Percentiles rank a stretch among this genome's conserved stretches.
These are phyloP conservation scores for Colletotrichum orchidophilum DNA, from an alignment of 2,329 filamentous ascomycete genomes.

Conservation along the genomic window DNA sequence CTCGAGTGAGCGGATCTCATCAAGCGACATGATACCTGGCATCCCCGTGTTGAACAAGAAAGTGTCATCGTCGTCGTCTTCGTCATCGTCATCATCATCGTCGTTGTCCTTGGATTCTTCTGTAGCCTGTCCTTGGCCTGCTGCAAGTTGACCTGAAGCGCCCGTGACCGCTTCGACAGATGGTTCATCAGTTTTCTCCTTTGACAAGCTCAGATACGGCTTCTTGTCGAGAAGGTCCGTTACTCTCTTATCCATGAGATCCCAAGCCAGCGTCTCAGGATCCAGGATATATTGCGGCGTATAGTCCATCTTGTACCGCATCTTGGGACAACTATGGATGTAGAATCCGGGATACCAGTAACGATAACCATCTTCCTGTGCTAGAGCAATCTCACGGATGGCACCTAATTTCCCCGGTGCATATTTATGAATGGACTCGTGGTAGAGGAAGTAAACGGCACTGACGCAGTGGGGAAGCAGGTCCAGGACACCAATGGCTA, in stretches of 20 bases:
- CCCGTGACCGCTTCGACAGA: slow-evolving; percentile 36
- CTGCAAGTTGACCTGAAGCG: not conserved
- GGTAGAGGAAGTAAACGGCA: slow-evolving; percentile 85
- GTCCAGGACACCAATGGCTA: slow-evolving; percentile 81
- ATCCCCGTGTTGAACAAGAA: slow-evolving; percentile 69
- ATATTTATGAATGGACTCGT: slow-evolving; percentile 76
- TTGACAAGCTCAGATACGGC: slow-evolving; percentile 63
- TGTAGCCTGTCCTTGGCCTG: not conserved
- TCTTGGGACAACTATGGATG: slow-evolving; percentile 83
- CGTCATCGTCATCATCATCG: not conserved
- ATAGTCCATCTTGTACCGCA: slow-evolving; percentile 87
- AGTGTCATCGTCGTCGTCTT: slow-evolving; percentile 27
- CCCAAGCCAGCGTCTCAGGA: slow-evolving; percentile 71
- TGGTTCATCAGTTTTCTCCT: slow-evolving; percentile 38
- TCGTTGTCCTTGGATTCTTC: slow-evolving; percentile 26
- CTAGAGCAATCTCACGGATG: slow-evolving; percentile 76
- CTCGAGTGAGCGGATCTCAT: slow-evolving; percentile 63
- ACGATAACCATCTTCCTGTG: slow-evolving; percentile 73
- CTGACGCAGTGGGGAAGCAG: slow-evolving; percentile 81
- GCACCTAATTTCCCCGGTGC: slow-evolving; percentile 81
- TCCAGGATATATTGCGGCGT: slow-evolving; percentile 79
- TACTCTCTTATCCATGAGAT: slow-evolving; percentile 62
- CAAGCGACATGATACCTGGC: slow-evolving; percentile 70
- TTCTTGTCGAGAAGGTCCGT: slow-evolving; percentile 61
- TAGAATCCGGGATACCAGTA: slow-evolving; percentile 88